Percentiles rank a stretch among this genome's conserved stretches.
Conservation (phyloP, 106 monocot species). For the Phalaenopsis aphrodite region DNA sequence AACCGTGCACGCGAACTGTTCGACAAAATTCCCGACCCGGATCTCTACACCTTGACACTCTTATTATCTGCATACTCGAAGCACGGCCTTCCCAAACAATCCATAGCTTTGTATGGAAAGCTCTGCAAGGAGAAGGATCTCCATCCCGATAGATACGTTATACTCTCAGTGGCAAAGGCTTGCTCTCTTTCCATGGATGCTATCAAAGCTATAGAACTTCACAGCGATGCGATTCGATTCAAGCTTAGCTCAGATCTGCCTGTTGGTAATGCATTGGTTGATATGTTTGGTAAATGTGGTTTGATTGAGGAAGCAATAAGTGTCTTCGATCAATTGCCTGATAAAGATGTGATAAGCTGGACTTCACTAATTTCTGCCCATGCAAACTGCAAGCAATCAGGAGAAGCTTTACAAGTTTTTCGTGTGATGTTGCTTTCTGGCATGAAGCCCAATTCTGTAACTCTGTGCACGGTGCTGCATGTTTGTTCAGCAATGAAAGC, state of each 20-base stretch:
- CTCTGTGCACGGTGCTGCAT: conserved; percentile 40
- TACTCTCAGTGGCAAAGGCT: conserved; percentile 43
- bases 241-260: conserved; percentile 27
- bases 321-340: conserved; percentile 33
- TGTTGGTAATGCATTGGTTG: conserved; percentile 46
- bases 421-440: conserved; percentile 29
- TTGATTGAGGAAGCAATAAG: conserved; percentile 21
- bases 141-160: conserved; percentile 29
- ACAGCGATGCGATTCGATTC: conserved; percentile 34
- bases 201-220: conserved; percentile 34
- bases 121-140: conserved; percentile 21
- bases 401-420: conserved; percentile 28
- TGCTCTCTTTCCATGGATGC: conserved; percentile 29
- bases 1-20: conserved; percentile 37
- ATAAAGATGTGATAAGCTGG: conserved; percentile 59
- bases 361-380: conserved; percentile 41
- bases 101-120: conserved; percentile 23
- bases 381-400: conserved; percentile 15
- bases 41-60: conserved; percentile 33
- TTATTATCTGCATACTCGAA: conserved; percentile 45
- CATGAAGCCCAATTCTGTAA: conserved; percentile 38
- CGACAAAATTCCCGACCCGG: conserved; percentile 51
- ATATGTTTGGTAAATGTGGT: conserved; percentile 65
- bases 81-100: conserved; percentile 31
- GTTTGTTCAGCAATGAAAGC: conserved; percentile 30